Percentiles rank a stretch among this genome's conserved stretches.
phyloP scores from a whole-genome alignment of 768 basidiomycete genomes.

The Agaricus bisporus region DNA sequence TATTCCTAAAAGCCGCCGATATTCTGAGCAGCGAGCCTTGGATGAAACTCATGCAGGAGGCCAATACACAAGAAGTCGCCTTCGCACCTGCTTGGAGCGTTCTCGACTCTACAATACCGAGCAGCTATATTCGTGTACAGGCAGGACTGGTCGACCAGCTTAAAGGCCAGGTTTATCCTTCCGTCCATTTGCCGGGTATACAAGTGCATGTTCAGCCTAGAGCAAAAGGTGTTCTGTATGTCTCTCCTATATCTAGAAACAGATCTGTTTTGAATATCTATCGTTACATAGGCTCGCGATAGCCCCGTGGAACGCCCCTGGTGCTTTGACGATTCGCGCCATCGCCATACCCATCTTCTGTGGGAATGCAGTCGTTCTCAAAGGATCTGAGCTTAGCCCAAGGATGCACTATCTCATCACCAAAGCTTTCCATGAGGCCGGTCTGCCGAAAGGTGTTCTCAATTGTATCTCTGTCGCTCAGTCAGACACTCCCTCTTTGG shows the following conservation, averaged over 20 bases:
- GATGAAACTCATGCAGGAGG: constrained; percentile 24
- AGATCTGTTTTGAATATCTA: background rate
- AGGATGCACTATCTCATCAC: constrained; percentile 37
- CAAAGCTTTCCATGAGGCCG: constrained; percentile 49
- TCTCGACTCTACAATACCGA: constrained; percentile 20
- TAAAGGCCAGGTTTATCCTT: constrained; percentile 38
- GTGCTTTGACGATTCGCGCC: constrained; percentile 37
- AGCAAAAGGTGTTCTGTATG: constrained; percentile 49
- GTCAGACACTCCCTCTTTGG: constrained; percentile 35
- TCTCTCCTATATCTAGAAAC: constrained; percentile 4
- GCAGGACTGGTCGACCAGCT: constrained; percentile 31
- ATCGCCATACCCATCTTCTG: constrained; percentile 42
- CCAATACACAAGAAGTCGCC: constrained; percentile 34
- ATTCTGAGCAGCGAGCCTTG: constrained; percentile 37
- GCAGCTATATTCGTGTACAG: constrained; percentile 22
- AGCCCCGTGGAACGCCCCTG: constrained; percentile 52
- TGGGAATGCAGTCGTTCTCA: constrained; percentile 52
- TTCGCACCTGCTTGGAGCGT: constrained; percentile 22
- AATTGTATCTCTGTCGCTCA: constrained; percentile 46
- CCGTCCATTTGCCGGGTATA: constrained; percentile 34
- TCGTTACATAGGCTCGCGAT: constrained; percentile 37
- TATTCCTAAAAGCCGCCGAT: constrained; percentile 44
- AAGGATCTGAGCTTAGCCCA: constrained; percentile 46
- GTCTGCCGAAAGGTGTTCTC: constrained; percentile 53
- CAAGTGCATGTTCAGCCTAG: constrained; percentile 38